Evolutionary conservation across 805 yeast species (phyloP).

Genomic region (Saitoella complicata): DNA sequence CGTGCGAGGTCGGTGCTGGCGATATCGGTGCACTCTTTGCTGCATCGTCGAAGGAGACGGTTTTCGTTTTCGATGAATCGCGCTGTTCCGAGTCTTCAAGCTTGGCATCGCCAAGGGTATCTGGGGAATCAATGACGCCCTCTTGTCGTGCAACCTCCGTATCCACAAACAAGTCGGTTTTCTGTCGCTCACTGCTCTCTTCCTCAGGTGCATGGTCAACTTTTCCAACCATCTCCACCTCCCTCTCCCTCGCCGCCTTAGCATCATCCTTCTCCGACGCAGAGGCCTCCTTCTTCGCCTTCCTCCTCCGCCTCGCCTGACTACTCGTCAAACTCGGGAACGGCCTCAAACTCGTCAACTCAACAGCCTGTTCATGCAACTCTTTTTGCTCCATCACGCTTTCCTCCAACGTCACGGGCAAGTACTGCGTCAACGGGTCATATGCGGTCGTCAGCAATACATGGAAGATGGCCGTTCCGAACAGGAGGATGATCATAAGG

Average conservation of each 20-base stretch:
- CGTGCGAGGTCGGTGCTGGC: conserved; percentile 1
- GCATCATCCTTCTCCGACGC: background rate
- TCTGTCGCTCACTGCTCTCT: conserved; percentile 7
- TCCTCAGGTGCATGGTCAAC: background rate
- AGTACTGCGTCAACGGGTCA: conserved; percentile 32
- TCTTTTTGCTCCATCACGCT: conserved; percentile 2
- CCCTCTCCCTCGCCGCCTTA: background rate
- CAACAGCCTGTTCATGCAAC: conserved; percentile 3
- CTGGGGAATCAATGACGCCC: too few relatives aligned
- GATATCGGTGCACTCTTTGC: background rate
- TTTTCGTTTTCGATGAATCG: background rate
- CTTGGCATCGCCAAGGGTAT: too few relatives aligned
- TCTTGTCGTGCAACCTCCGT: too few relatives aligned
- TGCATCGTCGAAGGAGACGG: conserved; percentile 6
- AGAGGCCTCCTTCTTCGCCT: background rate
- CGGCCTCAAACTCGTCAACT: background rate
- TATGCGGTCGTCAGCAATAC: conserved; percentile 48
- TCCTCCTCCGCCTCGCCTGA: background rate
- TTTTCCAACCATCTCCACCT: background rate
- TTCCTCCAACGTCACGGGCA: conserved; percentile 19
- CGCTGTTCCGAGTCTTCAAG: too few relatives aligned
- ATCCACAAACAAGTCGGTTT: background rate
- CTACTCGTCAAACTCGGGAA: background rate
- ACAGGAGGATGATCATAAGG: conserved; percentile 49
- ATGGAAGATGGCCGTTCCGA: conserved; percentile 55